Evolutionary conservation across 2,329 filamentous ascomycete genomes (phyloP), one percentile per base, ranked within the genome.

Genomic region (Cercospora janseana): DNA sequence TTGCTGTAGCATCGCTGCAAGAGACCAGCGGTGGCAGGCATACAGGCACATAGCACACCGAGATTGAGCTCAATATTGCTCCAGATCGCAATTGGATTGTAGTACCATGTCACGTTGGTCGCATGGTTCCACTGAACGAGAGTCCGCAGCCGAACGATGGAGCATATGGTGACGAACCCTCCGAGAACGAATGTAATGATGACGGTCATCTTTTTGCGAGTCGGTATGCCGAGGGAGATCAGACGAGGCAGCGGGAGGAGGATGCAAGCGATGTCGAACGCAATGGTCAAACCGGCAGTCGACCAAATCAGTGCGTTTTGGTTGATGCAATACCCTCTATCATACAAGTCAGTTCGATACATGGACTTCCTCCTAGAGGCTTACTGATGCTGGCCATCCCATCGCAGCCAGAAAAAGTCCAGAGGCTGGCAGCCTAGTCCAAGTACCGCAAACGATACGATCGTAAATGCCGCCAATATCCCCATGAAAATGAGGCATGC

Each of bases 11-110:
- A 20, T 23, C 56, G 45, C 21, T 58, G 54, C 6, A 60, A 29
- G 2, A 59, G 51, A 12, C 56, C 56, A 15, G 58, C 55, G 9
- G 59, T 51, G 4, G 51, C 55, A 1, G 60, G 60, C 35, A 62
- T 58, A 50, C 60, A 62, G 9, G 58, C 57, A 46, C 58, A 62
- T 20, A 60, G 47, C 13, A 60, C 54, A 6, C 54, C 58, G 10
- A 57, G 47, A 42, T 58, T 58, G 46, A 56, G 49, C 16, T 60
- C 58, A 4, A 58, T 47, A 24, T 56, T 55, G 13, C 46, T 52
- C 56, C 56, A 60, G 26, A 59, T 57, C 9, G 54, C 54, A 35
- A 60, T 56, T 2, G 55, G 47, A 26, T 56, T 59, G 51, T 55
- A 60, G 16, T 54, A 51, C 37, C 28, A 60, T 12, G 54, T 60